These are phyloP conservation scores for Pinus tabuliformis DNA, from an alignment of 75 land plant genomes.

Conservation along the genomic window DNA sequence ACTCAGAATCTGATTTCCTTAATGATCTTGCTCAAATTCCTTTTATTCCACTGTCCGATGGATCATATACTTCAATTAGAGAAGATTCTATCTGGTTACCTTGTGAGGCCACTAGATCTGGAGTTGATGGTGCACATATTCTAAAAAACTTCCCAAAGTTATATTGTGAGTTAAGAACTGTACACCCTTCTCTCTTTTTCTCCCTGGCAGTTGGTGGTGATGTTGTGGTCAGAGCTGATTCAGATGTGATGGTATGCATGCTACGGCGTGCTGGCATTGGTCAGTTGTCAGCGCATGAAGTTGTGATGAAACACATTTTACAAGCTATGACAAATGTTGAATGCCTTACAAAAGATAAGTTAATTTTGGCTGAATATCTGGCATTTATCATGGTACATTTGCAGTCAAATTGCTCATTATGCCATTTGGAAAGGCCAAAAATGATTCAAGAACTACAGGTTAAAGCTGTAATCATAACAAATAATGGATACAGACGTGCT, in stretches of 20 bases:
- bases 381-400: conserved; percentile 77
- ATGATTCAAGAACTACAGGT: conserved; percentile 47
- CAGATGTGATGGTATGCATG: conserved; percentile 27
- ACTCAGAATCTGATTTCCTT: conserved; percentile 23
- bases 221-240: conserved; percentile 6
- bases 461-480: conserved; percentile 66
- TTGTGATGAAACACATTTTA: conserved; percentile 65
- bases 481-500: conserved; percentile 52
- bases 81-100: conserved; percentile 87
- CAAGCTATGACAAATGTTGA: conserved; percentile 37
- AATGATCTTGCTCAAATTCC: conserved; percentile 39
- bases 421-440: conserved; percentile 42
- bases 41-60: conserved; percentile 83
- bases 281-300: conserved; percentile 73
- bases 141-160: conserved; percentile 40
- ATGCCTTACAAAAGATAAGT: conserved; percentile 16
- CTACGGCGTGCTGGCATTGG: conserved; percentile 65
- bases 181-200: conserved; percentile 50
- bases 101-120: conserved; percentile 28
- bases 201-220: conserved; percentile 7
- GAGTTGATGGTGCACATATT: conserved; percentile 23
- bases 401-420: conserved; percentile 48
- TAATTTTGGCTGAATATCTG: conserved; percentile 63
- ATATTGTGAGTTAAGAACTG: conserved; percentile 59
- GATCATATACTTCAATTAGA: conserved; percentile 49